A percentile compares a stretch with the other conserved stretches of the same genome.
phyloP scores from a whole-genome alignment of 2,329 filamentous ascomycete species.

The Amphichorda felina region DNA sequence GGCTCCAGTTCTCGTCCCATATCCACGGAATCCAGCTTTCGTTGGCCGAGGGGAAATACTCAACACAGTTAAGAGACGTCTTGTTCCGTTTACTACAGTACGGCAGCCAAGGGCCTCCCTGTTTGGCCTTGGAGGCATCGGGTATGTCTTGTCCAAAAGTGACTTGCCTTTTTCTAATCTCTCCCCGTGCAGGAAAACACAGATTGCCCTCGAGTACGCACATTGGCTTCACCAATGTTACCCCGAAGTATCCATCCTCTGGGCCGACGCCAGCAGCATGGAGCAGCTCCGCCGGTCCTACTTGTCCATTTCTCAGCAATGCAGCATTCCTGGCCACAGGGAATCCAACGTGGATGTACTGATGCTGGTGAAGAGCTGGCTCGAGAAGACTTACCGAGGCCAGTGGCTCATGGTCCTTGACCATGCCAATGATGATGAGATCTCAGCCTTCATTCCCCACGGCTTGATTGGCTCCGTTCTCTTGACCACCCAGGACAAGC shows the following conservation, averaged over 20 bases:
- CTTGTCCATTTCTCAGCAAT: constrained; percentile 12
- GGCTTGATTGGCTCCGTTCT: no score
- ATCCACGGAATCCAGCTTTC: not conserved
- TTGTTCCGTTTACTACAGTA: not conserved
- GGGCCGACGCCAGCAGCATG: constrained; percentile 18
- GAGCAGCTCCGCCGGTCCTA: constrained; percentile 16
- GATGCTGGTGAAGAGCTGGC: constrained; percentile 13
- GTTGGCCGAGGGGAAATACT: not conserved
- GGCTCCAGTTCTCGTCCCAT: not conserved
- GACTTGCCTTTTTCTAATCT: constrained; percentile 3
- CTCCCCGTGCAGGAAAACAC: constrained; percentile 16
- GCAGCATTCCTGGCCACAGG: constrained; percentile 10
- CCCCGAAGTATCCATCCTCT: constrained; percentile 14
- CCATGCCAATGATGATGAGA: no score
- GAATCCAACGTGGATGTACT: constrained; percentile 11
- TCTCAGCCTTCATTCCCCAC: no score
- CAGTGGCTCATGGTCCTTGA: constrained; percentile 10
- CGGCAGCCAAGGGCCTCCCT: not conserved
- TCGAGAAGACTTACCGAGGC: constrained; percentile 9
- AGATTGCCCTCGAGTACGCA: constrained; percentile 20
- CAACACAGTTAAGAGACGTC: not conserved
- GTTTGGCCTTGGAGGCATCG: not conserved
- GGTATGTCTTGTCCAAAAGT: not conserved
- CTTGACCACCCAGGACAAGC: no score
- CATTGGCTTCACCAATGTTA: constrained; percentile 5